Evolutionary conservation across 2,329 filamentous ascomycete species (phyloP), one percentile per base, ranked within the genome.

Genomic region (Ophiocordyceps camponoti-leonardi): DNA sequence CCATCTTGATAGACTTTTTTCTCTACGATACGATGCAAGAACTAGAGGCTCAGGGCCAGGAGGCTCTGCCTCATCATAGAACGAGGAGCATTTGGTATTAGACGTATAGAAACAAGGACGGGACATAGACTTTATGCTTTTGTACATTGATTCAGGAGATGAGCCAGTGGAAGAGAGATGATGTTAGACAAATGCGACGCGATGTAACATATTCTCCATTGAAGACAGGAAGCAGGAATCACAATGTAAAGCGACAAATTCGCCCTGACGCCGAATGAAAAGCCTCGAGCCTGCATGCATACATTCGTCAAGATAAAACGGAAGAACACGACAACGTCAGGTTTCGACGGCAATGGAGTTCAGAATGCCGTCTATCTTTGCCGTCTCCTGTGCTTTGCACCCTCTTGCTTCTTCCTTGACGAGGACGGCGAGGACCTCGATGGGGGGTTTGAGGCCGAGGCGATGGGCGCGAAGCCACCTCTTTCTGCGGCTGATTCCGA

Each of bases 51-150:
- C 60, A 68, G 51, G 68, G 78, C 45, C 61, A 70, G 46, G 75
- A 79, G 57, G 69, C 66, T 39, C 53, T 64, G 43, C 85, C 86
- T 6, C 87, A 94, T 63, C 88, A 95, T 64, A 73, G 88, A 51
- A 94, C 88, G 41, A 76, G 88, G 59, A 93, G 86, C 57, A 94
- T 95, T 49, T 95, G 88, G 88, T 95, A 95, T 62, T 95, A 64
- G 45, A 40, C 13, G n/a, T 26, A 35, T 35, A 35, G 31, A 35
- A 35, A 26, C 23, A 8, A 26, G 8, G 23, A 26, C 23, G n/a
- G 4, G 4, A 26, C 23, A 26, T 26, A 26, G 23, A 26, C 23
- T 4, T 26, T 8, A 26, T 26, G 8, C n/a, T 26, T 26, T 26
- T 26, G 23, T 26, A 26, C 8, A 26, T 8, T 8, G 23, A 26